Base-by-base conservation (phyloP, 345 rosid species). In the Linum trigynum region DNA sequence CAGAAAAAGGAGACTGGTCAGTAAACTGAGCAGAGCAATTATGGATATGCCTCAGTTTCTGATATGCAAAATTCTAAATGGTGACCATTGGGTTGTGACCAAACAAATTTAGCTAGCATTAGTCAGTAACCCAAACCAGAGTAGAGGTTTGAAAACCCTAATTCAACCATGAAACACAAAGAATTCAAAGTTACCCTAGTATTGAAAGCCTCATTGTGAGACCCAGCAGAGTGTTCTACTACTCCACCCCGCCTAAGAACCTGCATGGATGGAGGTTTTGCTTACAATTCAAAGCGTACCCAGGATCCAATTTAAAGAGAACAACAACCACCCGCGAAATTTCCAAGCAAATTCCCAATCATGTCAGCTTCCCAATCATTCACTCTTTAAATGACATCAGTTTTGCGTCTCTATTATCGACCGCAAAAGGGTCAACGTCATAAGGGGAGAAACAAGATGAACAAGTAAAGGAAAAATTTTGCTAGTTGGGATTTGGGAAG, bases 271-370 rank as follows among this genome's bases (percentile, higher is more conserved):
- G 8, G 45, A 43, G 17, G 16, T 39, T 35, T 16, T 23, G 32
- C 32, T 43, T 37, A 56, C 53, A 15, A 14, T 3, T 55, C 4
- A 60, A 67, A 57, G 39, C 65, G 62, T 39, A 50, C 15, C 8
- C n/a, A 3, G 68, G 10, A 9, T 14, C 58, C 11, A 68, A 67
- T 67, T 50, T 72, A 67, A 63, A 64, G 63, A 23, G 32, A 23
- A 23, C 32, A 50, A 63, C 66, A 5, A n/a, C 50, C 10, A 37
- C 50, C 3, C 3, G 10, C 53, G 64, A 64, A 72, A 68, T 65
- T 73, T 65, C 69, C 56, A 2, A 41, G 62, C 37, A 73, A 40
- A 17, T 64, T 68, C 69, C 68, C 53, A 48, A 12, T 59, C 7
- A 36, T 41, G 9, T 5, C 39, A 60, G 32, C 65, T 17, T 32